Evolutionary conservation across 2,329 filamentous ascomycete species (phyloP).

Genomic region (Westerdykella ornata): DNA sequence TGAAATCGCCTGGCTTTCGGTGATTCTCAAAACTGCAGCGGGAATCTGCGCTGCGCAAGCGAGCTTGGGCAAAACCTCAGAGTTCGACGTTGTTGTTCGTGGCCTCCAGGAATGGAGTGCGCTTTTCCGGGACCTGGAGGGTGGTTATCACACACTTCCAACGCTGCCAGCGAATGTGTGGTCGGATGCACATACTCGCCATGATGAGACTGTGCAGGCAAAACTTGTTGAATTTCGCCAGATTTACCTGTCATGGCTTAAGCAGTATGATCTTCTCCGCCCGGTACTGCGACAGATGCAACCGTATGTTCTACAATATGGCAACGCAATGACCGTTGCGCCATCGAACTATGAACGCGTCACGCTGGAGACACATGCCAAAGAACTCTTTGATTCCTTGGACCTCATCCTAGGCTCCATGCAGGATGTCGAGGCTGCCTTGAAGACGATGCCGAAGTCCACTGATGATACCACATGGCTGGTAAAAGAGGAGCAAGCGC

Average conservation of each 20-base stretch:
- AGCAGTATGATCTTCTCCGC: constrained; percentile 20
- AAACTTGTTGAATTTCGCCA: constrained; percentile 13
- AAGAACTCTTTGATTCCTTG: constrained; percentile 56
- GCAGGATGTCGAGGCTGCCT: constrained; percentile 59
- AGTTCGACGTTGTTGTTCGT: constrained; percentile 19
- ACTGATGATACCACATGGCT: constrained; percentile 60
- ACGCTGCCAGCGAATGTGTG: constrained; percentile 23
- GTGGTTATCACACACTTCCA: constrained; percentile 16
- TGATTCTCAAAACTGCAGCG: constrained; percentile 58
- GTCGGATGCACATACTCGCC: constrained; percentile 13
- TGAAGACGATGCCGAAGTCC: constrained; percentile 51
- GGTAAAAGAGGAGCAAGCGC: constrained; percentile 40
- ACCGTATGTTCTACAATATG: constrained; percentile 51
- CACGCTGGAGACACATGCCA: constrained; percentile 45
- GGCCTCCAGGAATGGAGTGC: constrained; percentile 22
- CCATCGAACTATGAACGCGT: constrained; percentile 5
- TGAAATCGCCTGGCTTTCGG: constrained; percentile 55
- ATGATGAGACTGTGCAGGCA: constrained; percentile 11
- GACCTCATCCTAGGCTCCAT: constrained; percentile 74
- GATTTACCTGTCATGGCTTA: constrained; percentile 15
- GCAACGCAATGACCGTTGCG: constrained; percentile 1
- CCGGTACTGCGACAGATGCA: constrained; percentile 53
- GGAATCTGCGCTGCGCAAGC: constrained; percentile 61
- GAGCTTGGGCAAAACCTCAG: constrained; percentile 50
- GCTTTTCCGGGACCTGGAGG: constrained; percentile 12